These are phyloP conservation scores for Manihot esculenta DNA, from an alignment of 441 rosid species.

Conservation along the genomic window DNA sequence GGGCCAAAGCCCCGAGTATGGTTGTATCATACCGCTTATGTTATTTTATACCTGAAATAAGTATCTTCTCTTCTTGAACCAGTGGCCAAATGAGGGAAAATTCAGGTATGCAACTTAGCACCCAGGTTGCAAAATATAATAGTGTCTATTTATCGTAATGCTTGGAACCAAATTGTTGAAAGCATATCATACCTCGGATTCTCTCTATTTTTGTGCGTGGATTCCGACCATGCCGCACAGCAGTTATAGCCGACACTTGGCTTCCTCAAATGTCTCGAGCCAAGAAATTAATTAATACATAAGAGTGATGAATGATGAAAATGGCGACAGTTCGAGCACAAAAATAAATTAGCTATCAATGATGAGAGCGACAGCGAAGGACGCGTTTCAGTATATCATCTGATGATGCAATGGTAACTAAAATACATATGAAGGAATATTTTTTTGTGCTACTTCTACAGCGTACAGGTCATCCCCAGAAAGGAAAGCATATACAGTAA, in stretches of 20 bases:
- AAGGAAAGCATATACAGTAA: not conserved
- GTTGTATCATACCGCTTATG: conserved; percentile 2
- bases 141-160: too few species aligned
- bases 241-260: not conserved
- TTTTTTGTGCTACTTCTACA: not conserved
- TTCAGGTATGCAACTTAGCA: too few species aligned
- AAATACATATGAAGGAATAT: not conserved
- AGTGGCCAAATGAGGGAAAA: not conserved
- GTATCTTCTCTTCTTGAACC: not conserved
- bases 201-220: not conserved
- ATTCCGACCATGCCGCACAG: not conserved
- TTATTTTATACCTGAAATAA: not conserved
- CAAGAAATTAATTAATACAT: not conserved
- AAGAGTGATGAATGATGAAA: not conserved
- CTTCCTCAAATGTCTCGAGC: too few species aligned
- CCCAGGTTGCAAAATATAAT: not conserved
- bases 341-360: not conserved
- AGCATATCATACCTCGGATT: not conserved
- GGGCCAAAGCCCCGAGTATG: too few species aligned
- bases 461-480: not conserved
- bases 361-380: not conserved
- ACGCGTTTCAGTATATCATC: not conserved
- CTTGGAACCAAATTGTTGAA: not conserved
- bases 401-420: not conserved
- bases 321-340: too few species aligned